These are phyloP conservation scores for Fusarium solani-melongenae DNA, from an alignment of 2,329 filamentous ascomycete genomes.

Conservation along the genomic window DNA sequence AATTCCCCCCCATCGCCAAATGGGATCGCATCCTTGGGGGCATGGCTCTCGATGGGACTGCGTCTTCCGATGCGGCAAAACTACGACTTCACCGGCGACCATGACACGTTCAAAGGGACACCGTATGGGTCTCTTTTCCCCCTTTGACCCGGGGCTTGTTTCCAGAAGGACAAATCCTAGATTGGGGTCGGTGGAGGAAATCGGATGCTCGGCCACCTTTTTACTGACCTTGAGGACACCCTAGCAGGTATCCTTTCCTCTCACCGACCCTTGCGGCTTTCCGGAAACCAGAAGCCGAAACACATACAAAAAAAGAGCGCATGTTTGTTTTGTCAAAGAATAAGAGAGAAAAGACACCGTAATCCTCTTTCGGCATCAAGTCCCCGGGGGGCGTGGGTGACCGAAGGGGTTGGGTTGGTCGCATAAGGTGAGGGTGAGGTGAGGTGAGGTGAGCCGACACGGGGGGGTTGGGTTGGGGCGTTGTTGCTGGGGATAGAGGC, in stretches of 20 bases:
- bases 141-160: neutral
- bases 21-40: slow-evolving; percentile 19
- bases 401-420: slow-evolving; percentile 15
- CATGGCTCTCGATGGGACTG: slow-evolving; percentile 1
- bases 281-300: slow-evolving; percentile 33
- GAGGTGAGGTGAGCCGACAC: slow-evolving; percentile 24
- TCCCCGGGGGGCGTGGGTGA: slow-evolving; percentile 14
- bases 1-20: slow-evolving; percentile 8
- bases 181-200: neutral
- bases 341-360: neutral
- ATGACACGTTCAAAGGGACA: neutral
- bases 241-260: neutral
- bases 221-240: neutral
- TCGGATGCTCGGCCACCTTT: neutral
- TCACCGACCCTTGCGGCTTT: neutral
- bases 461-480: neutral
- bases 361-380: slow-evolving; percentile 18
- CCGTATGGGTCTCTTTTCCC: neutral
- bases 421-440: slow-evolving; percentile 10
- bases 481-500: slow-evolving; percentile 14
- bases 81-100: neutral
- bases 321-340: slow-evolving; percentile 10
- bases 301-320: slow-evolving; percentile 7
- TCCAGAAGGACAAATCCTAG: neutral
- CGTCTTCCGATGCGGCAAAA: slow-evolving; percentile 14